phyloP scores from a whole-genome alignment of 1,284 basidiomycete species.

The Thecaphora thlaspeos region DNA sequence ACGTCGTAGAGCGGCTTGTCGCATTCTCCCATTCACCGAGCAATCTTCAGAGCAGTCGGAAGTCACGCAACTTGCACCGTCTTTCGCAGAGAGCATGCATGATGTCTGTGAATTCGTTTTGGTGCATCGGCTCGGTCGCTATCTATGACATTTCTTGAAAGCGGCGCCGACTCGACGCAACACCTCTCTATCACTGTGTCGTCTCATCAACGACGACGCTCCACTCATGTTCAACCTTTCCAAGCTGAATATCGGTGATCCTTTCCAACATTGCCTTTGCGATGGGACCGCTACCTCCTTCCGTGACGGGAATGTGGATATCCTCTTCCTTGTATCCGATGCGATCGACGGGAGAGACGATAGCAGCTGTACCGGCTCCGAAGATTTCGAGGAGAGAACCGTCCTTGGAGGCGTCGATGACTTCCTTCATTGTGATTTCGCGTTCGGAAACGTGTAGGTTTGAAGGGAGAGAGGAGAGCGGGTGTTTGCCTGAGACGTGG shows the following conservation, averaged over 20 bases:
- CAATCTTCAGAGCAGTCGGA: too few species aligned
- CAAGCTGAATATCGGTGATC: slow-evolving; percentile 86
- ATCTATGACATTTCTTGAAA: too few species aligned
- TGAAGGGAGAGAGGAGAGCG: slow-evolving; percentile 40
- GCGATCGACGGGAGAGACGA: slow-evolving; percentile 66
- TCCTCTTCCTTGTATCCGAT: slow-evolving; percentile 84
- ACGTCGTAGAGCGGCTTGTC: slow-evolving; percentile 15
- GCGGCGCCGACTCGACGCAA: too few species aligned
- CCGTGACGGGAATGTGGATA: slow-evolving; percentile 78
- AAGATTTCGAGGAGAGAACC: slow-evolving; percentile 86
- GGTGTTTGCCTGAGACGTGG: slow-evolving; percentile 67
- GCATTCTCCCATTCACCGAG: too few species aligned
- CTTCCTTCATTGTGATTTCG: slow-evolving; percentile 82
- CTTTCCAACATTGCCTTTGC: slow-evolving; percentile 78
- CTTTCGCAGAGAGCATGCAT: too few species aligned
- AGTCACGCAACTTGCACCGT: too few species aligned
- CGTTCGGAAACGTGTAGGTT: slow-evolving; percentile 78
- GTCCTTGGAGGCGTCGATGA: slow-evolving; percentile 70
- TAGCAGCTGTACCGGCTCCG: slow-evolving; percentile 71
- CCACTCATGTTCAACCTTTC: slow-evolving; percentile 81
- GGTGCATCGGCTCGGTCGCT: too few species aligned
- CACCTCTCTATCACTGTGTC: too few species aligned
- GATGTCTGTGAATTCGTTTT: too few species aligned
- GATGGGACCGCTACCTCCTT: slow-evolving; percentile 81
- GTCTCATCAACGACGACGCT: slow-evolving; percentile 57